phyloP scores from a whole-genome alignment of 169 alveolate species.

The Eimeria necatrix region DNA sequence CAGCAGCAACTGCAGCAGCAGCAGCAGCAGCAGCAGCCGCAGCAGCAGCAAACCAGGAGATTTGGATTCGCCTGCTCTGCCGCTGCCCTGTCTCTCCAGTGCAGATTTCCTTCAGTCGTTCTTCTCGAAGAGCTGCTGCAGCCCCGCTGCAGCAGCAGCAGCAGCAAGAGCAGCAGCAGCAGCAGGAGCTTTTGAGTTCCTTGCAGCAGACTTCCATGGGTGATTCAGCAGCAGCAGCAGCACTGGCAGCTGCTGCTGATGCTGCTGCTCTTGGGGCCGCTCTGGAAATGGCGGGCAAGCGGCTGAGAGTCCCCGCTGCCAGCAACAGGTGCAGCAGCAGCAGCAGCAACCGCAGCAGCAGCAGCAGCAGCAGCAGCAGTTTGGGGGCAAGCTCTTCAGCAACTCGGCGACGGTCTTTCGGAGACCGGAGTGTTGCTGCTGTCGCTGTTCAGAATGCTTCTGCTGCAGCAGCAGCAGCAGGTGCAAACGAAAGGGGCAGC shows the following conservation, averaged over 20 bases:
- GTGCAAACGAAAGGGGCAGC: conserved; percentile 13
- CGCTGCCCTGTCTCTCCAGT: conserved; percentile 26
- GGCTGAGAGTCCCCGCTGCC: background rate
- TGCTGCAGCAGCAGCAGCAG: conserved; percentile 53
- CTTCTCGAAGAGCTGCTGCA: conserved; percentile 18
- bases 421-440: conserved; percentile 7
- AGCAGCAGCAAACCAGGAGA: conserved; percentile 20
- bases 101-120: background rate
- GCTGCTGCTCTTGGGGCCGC: background rate
- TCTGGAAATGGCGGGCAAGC: background rate
- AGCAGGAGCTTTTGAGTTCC: background rate
- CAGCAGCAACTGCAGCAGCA: conserved; percentile 51
- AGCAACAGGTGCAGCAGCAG: conserved; percentile 5
- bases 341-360: conserved; percentile 42
- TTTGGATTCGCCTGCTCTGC: conserved; percentile 21
- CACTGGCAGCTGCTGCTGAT: background rate
- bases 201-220: too few relatives aligned
- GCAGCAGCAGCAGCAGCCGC: conserved; percentile 24
- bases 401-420: conserved; percentile 1
- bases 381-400: background rate
- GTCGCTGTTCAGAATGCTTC: background rate
- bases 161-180: conserved; percentile 15
- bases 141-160: conserved; percentile 15
- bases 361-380: conserved; percentile 5
- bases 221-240: conserved; percentile 1